Evolutionary conservation across 352 stramenopile genomes (phyloP).

Genomic region (Phytophthora agathidicida): DNA sequence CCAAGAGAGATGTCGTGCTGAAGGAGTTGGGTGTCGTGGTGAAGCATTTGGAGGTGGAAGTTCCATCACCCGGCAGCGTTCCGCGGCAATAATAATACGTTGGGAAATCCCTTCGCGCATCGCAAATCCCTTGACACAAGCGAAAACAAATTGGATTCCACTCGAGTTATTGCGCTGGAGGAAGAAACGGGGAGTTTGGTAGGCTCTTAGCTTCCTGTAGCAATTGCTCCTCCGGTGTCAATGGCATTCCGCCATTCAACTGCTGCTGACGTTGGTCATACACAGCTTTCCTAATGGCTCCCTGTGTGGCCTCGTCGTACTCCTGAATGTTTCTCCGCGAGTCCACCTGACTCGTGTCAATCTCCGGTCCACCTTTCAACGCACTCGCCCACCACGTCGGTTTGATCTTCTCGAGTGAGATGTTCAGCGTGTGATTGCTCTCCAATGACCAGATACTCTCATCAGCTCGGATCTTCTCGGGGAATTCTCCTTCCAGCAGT

Average conservation of each 20-base stretch:
- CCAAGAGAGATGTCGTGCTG: no score
- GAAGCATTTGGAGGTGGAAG: no score
- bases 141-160: no score
- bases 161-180: constrained; percentile 14
- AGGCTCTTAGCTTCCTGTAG: constrained; percentile 92
- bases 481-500: constrained; percentile 87
- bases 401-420: constrained; percentile 97
- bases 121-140: no score
- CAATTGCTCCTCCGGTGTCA: constrained; percentile 92
- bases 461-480: constrained; percentile 95
- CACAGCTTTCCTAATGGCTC: constrained; percentile 99
- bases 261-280: constrained; percentile 95
- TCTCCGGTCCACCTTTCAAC: constrained; percentile 92
- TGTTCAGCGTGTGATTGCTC: constrained; percentile 57
- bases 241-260: constrained; percentile 84
- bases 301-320: constrained; percentile 96
- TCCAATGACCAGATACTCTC: constrained; percentile 98
- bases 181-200: constrained; percentile 44
- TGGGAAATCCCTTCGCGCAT: no score
- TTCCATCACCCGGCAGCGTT: no score
- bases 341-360: constrained; percentile 97
- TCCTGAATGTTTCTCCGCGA: constrained; percentile 96
- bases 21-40: no score
- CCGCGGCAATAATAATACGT: no score
- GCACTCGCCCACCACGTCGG: constrained; percentile 98